Evolutionary conservation across 345 rosid genomes (phyloP).

Genomic region (Syzygium oleosum): DNA sequence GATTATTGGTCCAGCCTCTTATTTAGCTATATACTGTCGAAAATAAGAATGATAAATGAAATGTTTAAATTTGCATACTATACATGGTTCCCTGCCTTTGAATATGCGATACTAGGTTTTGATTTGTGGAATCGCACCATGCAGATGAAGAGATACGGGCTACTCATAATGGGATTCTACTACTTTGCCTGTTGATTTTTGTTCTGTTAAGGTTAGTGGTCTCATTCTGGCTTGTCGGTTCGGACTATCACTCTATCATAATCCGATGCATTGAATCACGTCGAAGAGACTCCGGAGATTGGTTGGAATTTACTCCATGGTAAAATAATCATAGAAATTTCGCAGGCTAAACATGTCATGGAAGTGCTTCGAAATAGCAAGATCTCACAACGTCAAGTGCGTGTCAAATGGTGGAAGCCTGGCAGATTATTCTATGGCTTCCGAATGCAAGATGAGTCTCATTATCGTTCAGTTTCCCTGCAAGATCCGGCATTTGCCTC

Average conservation of each 20-base stretch:
- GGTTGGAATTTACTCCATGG: background rate
- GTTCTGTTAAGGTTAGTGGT: background rate
- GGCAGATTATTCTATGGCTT: constrained; percentile 46
- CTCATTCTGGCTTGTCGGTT: background rate
- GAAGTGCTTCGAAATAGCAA: constrained; percentile 30
- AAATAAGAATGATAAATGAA: background rate
- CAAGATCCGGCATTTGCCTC: constrained; percentile 29
- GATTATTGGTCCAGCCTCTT: background rate
- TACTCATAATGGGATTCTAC: background rate
- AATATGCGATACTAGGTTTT: background rate
- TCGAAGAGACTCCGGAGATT: constrained; percentile 11
- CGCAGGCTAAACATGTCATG: constrained; percentile 25
- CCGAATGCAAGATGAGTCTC: constrained; percentile 60
- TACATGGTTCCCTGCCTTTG: background rate
- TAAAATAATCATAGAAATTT: constrained; percentile 29
- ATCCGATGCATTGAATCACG: constrained; percentile 24
- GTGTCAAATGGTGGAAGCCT: constrained; percentile 64
- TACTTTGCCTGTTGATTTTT: background rate
- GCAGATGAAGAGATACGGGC: background rate
- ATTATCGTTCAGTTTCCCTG: constrained; percentile 34
- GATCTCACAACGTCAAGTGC: constrained; percentile 42
- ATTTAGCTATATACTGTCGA: background rate
- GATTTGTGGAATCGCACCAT: background rate
- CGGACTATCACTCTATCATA: background rate
- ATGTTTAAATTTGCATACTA: background rate